Evolutionary conservation across 257 asterid genomes (phyloP), one percentile per base, ranked within the genome.

Genomic region (Gentiana macrophylla): DNA sequence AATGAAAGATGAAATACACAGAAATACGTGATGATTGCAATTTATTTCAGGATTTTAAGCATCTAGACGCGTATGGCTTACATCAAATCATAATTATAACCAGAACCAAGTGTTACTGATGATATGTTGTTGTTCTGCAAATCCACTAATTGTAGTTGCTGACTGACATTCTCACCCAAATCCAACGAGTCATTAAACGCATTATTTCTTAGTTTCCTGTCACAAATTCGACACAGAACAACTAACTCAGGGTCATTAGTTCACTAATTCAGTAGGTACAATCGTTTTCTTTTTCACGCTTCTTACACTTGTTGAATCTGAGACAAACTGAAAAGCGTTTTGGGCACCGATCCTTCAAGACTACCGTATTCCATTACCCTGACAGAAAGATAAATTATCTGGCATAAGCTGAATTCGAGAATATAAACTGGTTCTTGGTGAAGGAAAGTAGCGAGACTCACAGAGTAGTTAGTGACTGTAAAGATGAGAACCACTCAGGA

Each of bases 291-390:
- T 41, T 5, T 41, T 2, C 46, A 41, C 9, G 9, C 9, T 1
- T 41, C 96, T 74, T 76, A 87, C 98, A 91, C 95, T 91, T 87
- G 95, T 72, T 84, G 83, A 70, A 91, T 76, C 70, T 83, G 87
- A 53, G 96, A 87, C 68, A 84, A 78, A 61, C 73, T 72, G 79
- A 91, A 84, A 46, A 84, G 64, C 52, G 62, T 79, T 67, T 75
- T 70, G 37, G 96, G 95, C 62, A 91, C 72, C 0, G 77, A 36
- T 76, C 98, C 98, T 67, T 76, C 73, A 13, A 91, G 57, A 10
- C 94, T 80, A 63, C 98, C 98, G 36, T 79, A 77, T 64, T 91
- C 98, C 4, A 85, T 77, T 72, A 91, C 72, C 79, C 98, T 91
- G 77, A 67, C 50, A 48, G 74, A 48, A 46, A 54, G 46, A 61